Conservation (phyloP, 78 protist species). For the Ministeria vibrans region DNA sequence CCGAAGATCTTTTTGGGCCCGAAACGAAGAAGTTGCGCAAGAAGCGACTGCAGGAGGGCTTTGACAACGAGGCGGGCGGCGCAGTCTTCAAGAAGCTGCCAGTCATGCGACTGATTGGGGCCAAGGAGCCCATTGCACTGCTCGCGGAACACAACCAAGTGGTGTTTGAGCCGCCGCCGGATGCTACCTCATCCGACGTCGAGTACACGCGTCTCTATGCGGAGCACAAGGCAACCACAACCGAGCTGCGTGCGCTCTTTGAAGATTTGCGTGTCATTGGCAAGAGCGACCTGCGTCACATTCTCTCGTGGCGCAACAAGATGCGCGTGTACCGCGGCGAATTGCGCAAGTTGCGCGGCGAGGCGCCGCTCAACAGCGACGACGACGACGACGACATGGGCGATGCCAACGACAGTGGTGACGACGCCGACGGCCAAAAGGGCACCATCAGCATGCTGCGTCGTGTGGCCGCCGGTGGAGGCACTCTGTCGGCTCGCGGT, state of each 20-base stretch:
- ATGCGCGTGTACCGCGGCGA: slow-evolving; percentile 1
- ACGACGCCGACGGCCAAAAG: not conserved
- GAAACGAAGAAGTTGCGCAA: too few relatives aligned
- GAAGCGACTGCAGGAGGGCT: too few relatives aligned
- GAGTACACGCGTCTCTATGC: not conserved
- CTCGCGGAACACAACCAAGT: slow-evolving; percentile 31
- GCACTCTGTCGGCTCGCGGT: too few relatives aligned
- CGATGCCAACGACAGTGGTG: slow-evolving; percentile 28
- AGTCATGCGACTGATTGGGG: not conserved
- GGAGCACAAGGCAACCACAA: slow-evolving; percentile 60
- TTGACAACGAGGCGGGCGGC: not conserved
- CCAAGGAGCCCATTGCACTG: slow-evolving; percentile 33
- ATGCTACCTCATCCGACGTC: too few relatives aligned
- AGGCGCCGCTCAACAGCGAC: not conserved
- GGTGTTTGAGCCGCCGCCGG: too few relatives aligned
- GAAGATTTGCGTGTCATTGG: slow-evolving; percentile 71
- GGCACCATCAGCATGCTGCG: too few relatives aligned
- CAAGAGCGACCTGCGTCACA: slow-evolving; percentile 58
- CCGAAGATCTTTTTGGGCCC: too few relatives aligned
- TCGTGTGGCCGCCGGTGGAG: not conserved
- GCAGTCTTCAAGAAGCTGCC: not conserved
- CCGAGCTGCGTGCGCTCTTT: slow-evolving; percentile 48
- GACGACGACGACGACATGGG: not conserved
- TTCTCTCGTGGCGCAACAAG: slow-evolving; percentile 68
- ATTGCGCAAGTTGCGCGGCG: not conserved